A percentile compares a stretch with the other conserved stretches of the same genome.
phyloP scores from a whole-genome alignment of 805 yeast genomes.

The Yamadazyma ubonensis region DNA sequence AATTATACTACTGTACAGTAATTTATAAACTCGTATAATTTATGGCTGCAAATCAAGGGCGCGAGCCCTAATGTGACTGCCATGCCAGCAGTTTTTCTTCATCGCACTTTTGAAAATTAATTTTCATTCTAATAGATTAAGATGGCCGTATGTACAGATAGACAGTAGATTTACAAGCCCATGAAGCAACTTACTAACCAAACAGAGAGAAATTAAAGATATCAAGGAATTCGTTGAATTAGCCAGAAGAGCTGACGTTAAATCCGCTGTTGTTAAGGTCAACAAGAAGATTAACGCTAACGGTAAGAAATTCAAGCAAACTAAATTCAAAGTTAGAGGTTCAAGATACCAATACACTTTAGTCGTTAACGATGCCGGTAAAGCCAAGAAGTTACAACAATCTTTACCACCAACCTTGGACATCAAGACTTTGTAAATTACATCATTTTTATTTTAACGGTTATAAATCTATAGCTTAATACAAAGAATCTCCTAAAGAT shows the following conservation, averaged over 20 bases:
- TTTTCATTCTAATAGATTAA: constrained; percentile 6
- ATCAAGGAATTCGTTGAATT: constrained; percentile 96
- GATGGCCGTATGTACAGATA: constrained; percentile 15
- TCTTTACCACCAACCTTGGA: constrained; percentile 93
- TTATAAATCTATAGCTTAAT: constrained; percentile 6
- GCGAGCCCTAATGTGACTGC: constrained; percentile 10
- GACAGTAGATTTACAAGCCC: too few relatives aligned
- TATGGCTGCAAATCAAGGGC: constrained; percentile 1
- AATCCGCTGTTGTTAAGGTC: constrained; percentile 90
- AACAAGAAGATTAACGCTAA: constrained; percentile 77
- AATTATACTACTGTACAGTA: too few relatives aligned
- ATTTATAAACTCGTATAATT: too few relatives aligned
- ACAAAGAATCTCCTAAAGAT: constrained; percentile 2
- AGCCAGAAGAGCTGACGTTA: constrained; percentile 94
- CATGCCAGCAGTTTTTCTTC: constrained; percentile 3
- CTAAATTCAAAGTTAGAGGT: constrained; percentile 99
- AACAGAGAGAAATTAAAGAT: constrained; percentile 75
- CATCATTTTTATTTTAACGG: constrained; percentile 3
- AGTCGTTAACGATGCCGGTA: constrained; percentile 90
- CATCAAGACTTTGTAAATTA: constrained; percentile 52
- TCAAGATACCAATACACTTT: constrained; percentile 91
- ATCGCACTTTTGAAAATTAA: constrained; percentile 12
- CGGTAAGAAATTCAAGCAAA: constrained; percentile 86
- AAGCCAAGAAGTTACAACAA: constrained; percentile 97
- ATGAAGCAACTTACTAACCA: constrained; percentile 13